Evolutionary conservation across 129 eudicot species (phyloP).

Genomic region (Logfia minima): DNA sequence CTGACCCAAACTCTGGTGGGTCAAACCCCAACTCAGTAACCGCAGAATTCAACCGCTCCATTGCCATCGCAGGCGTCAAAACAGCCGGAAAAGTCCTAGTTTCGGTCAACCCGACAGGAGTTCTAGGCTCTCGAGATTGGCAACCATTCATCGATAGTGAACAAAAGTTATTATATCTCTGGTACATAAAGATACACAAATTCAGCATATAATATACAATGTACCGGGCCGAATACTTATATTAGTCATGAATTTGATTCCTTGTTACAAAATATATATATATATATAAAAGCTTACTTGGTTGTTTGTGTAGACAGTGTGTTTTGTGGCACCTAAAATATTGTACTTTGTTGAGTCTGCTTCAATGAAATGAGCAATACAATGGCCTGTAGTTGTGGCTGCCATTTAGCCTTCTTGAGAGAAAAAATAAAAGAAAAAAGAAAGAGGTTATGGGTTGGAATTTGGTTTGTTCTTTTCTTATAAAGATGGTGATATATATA

Average conservation of each 20-base stretch:
- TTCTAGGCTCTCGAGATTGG: slow-evolving; percentile 44
- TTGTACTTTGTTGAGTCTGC: slow-evolving; percentile 40
- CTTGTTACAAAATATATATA: not conserved
- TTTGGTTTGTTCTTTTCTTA: slow-evolving; percentile 2
- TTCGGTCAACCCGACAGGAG: slow-evolving; percentile 58
- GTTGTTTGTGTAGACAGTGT: slow-evolving; percentile 33
- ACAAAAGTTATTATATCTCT: slow-evolving; percentile 53
- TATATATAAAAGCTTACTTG: slow-evolving; percentile 36
- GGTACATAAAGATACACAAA: not conserved
- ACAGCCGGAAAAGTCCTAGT: slow-evolving; percentile 67
- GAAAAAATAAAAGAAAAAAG: not conserved
- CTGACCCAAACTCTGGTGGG: slow-evolving; percentile 55
- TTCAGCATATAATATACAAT: not conserved
- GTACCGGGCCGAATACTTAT: not conserved
- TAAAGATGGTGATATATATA: not conserved
- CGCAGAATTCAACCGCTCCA: slow-evolving; percentile 66
- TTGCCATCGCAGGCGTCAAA: slow-evolving; percentile 58
- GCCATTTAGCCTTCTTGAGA: slow-evolving; percentile 30
- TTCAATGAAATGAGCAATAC: slow-evolving; percentile 48
- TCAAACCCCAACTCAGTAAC: slow-evolving; percentile 43
- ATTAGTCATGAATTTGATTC: not conserved
- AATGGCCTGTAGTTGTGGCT: slow-evolving; percentile 33
- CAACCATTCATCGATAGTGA: slow-evolving; percentile 87
- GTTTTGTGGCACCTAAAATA: slow-evolving; percentile 37
- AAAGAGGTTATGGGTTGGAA: not conserved